Evolutionary conservation across 2,329 filamentous ascomycete genomes (phyloP).

Genomic region (Aureobasidium pullulans): DNA sequence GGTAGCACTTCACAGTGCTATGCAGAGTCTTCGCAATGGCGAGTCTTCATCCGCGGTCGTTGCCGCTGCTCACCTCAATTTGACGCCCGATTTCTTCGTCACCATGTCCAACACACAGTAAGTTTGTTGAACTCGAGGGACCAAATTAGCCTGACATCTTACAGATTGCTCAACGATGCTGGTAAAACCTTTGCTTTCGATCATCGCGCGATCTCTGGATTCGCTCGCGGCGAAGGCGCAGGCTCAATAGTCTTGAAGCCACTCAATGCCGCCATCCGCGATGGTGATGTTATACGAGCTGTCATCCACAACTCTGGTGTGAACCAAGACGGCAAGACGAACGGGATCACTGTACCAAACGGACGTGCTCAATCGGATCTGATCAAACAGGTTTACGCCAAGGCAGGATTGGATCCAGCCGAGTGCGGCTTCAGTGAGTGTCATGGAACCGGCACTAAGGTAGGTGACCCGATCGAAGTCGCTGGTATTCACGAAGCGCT

Average conservation of each 20-base stretch:
- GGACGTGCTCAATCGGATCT: slow-evolving; percentile 30
- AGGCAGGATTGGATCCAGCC: slow-evolving; percentile 27
- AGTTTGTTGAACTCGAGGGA: slow-evolving; percentile 19
- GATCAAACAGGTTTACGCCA: slow-evolving; percentile 31
- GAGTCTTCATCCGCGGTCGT: slow-evolving; percentile 27
- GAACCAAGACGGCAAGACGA: slow-evolving; percentile 33
- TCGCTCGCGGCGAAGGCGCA: slow-evolving; percentile 47
- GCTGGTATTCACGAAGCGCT: slow-evolving; percentile 20
- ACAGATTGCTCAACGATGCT: slow-evolving; percentile 18
- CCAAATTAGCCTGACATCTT: not conserved
- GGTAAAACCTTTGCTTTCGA: slow-evolving; percentile 5
- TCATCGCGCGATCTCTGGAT: slow-evolving; percentile 28
- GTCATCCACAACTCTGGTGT: slow-evolving; percentile 29
- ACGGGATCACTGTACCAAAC: slow-evolving; percentile 35
- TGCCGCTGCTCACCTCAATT: slow-evolving; percentile 22
- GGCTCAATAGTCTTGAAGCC: slow-evolving; percentile 45
- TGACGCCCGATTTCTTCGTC: slow-evolving; percentile 23
- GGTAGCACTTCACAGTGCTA: slow-evolving; percentile 28
- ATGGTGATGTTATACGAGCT: slow-evolving; percentile 39
- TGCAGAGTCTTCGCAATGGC: slow-evolving; percentile 24
- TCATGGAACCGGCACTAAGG: slow-evolving; percentile 24
- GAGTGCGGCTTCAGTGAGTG: slow-evolving; percentile 18
- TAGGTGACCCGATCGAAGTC: slow-evolving; percentile 24
- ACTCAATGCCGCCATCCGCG: slow-evolving; percentile 34
- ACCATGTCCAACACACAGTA: slow-evolving; percentile 21